These are phyloP conservation scores for Kokia cookei DNA, from an alignment of 441 rosid species.

Conservation along the genomic window DNA sequence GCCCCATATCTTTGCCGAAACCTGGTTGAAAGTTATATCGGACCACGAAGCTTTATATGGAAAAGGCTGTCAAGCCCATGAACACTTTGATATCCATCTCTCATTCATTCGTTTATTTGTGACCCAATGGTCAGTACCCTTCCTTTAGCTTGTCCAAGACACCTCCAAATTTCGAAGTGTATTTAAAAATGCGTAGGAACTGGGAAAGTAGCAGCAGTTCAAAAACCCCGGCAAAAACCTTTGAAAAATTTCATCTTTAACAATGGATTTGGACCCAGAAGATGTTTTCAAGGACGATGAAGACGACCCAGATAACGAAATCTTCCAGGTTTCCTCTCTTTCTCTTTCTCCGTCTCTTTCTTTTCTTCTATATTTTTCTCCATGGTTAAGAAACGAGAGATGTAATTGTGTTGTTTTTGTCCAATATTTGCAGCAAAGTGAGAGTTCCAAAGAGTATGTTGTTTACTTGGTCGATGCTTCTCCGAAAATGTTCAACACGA, in stretches of 20 bases:
- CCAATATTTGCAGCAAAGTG: constrained; percentile 40
- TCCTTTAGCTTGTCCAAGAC: constrained; percentile 2
- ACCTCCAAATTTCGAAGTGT: not conserved
- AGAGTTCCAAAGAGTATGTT: constrained; percentile 58
- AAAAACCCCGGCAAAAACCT: not conserved
- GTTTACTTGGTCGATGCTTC: constrained; percentile 86
- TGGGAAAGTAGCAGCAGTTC: not conserved
- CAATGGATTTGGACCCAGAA: constrained; percentile 74
- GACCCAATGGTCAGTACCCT: no score
- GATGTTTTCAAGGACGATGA: constrained; percentile 87
- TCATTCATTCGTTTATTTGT: no score
- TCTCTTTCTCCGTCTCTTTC: not conserved
- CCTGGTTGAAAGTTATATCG: not conserved
- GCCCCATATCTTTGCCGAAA: not conserved
- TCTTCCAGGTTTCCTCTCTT: constrained; percentile 41
- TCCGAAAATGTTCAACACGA: constrained; percentile 70
- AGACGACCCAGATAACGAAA: constrained; percentile 64
- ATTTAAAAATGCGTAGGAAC: not conserved
- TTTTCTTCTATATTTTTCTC: not conserved
- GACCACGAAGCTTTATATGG: not conserved
- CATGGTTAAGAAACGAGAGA: not conserved
- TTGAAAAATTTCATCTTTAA: not conserved
- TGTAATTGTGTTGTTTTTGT: not conserved
- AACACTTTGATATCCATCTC: not conserved
- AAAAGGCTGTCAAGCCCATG: not conserved